Evolutionary conservation across 2,329 filamentous ascomycete genomes (phyloP), one percentile per base, ranked within the genome.

Genomic region (Phyllosticta citribraziliensis): DNA sequence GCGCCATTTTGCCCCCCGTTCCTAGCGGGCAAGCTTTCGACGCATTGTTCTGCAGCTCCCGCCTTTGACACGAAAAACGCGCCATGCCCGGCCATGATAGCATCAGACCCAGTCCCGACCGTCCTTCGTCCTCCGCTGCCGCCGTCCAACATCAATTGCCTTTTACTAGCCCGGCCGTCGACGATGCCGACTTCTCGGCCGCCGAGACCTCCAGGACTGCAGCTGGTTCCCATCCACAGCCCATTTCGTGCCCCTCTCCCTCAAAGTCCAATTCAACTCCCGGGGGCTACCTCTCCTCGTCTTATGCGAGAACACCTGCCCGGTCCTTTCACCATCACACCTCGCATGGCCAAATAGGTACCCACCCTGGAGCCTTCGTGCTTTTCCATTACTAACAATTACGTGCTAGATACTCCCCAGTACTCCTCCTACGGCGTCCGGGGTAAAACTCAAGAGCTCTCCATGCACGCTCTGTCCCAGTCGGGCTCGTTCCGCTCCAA

Each of bases 361-460:
- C 61, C 76, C 24, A 52, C 19, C 55, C 35, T 12, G 17, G 20
- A 53, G 24, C 22, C 10, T 19, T 27, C 58, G 27, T 33, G 35
- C 55, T 56, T 35, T 35, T 35, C 30, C 27, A 55, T 60, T 53
- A 58, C 40, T 22, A 55, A 53, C 59, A 25, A 40, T 19, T 53
- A 65, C 83, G 80, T 47, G 14, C n/a, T 76, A 74, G 88, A 93
- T 70, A 88, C 84, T 67, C 82, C 84, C 19, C 84, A 89, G 67
- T 89, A 89, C 73, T 88, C 89, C 50, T 82, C 81, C 35, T 84
- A 86, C 63, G 88, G 86, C 65, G 88, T 96, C 51, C 87, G 91
- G 65, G 87, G 94, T 74, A 88, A 94, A 70, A 95, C 91, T 2
- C 89, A 91, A 57, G 90, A 96, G 74, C 80, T 96, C 61, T 91